Conservation (phyloP, 2,329 filamentous ascomycete genomes). For the Colletotrichum noveboracense region DNA sequence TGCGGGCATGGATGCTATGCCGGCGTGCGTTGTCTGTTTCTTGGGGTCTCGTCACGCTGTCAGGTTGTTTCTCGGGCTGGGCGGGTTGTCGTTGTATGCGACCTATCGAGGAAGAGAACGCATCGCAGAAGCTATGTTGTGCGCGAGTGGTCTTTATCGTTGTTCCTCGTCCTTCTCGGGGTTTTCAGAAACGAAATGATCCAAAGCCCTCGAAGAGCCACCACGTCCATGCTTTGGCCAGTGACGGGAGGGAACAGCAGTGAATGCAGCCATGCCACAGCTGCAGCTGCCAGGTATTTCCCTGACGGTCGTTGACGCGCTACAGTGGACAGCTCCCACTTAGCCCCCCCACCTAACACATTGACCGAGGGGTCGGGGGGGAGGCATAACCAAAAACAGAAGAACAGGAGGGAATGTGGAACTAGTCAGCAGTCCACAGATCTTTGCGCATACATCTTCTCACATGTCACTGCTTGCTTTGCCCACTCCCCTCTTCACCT, state of each 20-base stretch:
- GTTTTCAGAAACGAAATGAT: background rate
- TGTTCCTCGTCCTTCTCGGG: background rate
- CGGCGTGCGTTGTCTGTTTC: conserved; percentile 2
- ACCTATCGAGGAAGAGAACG: background rate
- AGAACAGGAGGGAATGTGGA: background rate
- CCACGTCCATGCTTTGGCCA: background rate
- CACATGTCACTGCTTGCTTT: background rate
- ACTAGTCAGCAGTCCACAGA: background rate
- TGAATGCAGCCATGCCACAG: background rate
- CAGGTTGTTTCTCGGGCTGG: background rate
- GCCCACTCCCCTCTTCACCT: background rate
- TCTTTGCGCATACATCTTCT: background rate
- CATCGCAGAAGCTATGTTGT: background rate
- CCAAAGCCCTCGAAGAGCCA: background rate
- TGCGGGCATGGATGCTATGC: conserved; percentile 1
- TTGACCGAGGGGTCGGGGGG: background rate
- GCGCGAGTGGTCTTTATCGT: background rate
- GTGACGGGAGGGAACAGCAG: background rate
- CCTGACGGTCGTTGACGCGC: background rate
- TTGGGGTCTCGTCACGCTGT: background rate
- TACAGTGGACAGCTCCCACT: background rate
- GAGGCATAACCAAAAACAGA: background rate
- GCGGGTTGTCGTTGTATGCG: background rate
- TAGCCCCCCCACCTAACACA: background rate
- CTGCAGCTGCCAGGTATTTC: conserved; percentile 4